Percentiles rank a stretch among this genome's conserved stretches.
Evolutionary conservation across 2,329 filamentous ascomycete species (phyloP).

Genomic region (Neobulgaria alba): DNA sequence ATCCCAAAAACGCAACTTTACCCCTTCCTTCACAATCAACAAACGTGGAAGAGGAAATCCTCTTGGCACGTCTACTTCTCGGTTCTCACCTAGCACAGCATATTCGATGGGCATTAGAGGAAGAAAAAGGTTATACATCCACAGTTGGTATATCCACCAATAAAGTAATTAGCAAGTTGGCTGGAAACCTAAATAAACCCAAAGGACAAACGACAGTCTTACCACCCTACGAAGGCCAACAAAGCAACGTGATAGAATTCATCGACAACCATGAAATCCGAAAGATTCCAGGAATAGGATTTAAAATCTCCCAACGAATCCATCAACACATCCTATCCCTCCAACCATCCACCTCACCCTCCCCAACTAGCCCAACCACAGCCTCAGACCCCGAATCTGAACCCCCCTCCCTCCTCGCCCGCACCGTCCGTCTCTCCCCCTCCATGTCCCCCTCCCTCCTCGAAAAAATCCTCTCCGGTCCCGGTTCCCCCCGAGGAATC

Average conservation of each 20-base stretch:
- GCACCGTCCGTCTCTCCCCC: conserved; percentile 53
- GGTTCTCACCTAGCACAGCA: conserved; percentile 75
- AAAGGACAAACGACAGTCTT: conserved; percentile 78
- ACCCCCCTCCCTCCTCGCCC: conserved; percentile 52
- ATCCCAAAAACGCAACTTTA: conserved; percentile 18
- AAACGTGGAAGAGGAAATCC: conserved; percentile 9
- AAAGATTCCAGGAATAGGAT: conserved; percentile 78
- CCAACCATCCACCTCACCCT: conserved; percentile 29
- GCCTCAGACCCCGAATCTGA: conserved; percentile 40
- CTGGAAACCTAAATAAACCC: conserved; percentile 77
- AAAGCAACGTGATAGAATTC: conserved; percentile 54
- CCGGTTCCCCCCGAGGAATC: conserved; percentile 62
- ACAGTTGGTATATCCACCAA: conserved; percentile 83
- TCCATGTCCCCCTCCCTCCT: conserved; percentile 56
- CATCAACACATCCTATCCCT: conserved; percentile 48
- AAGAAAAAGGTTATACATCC: conserved; percentile 73
- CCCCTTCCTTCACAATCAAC: conserved; percentile 3
- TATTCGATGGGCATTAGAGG: conserved; percentile 63
- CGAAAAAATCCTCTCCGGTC: conserved; percentile 59
- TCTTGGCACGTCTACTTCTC: conserved; percentile 51
- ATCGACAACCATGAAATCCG: conserved; percentile 69
- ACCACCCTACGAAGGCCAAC: conserved; percentile 41
- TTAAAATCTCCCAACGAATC: conserved; percentile 63
- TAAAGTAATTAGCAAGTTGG: conserved; percentile 79
- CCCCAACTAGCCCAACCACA: conserved; percentile 18